Base-by-base conservation (phyloP, 176 grass and related monocot species). In the Hsuehochloa calcarea region DNA sequence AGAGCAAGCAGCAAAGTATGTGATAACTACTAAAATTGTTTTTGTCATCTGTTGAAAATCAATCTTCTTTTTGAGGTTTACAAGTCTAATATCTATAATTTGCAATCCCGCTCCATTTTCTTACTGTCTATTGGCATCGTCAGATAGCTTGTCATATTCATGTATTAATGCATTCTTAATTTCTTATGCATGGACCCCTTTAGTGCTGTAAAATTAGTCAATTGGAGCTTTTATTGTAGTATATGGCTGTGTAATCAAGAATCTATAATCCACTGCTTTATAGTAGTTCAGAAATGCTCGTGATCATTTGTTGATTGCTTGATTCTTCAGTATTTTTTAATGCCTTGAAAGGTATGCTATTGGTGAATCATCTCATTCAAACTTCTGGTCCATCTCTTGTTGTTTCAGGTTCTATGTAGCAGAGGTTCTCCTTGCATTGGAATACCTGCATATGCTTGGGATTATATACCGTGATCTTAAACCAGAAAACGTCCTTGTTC, bases 381-480 rank as follows among this genome's bases (percentile, higher is more conserved):
- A 72, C 72, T 69, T 60, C 37, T 85, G 65, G 29, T 6, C 5
- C 5, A 27, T 63, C 10, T 13, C 54, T 72, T 62, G 34, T 55
- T 68, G 68, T 85, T 88, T 67, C 85, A 94, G 92, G 75, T 94
- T 94, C 80, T 94, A 94, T 75, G 85, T 92, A 35, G 92, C 92
- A 4, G 92, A 94, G 45, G 90, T 94, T 5, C 87, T 94, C 23
- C 89, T 94, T 16, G 49, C 92, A 70, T 79, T 94, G 67, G 92
- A 94, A 63, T 94, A 94, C 77, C 90, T 94, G 65, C 92, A 94
- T 80, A 94, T 94, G 92, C 87, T 94, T 74, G 92, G 92, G 49
- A 94, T 94, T 69, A 94, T 94, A 92, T 94, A 94, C 81, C 92
- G 92, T 70, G 92, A 94, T 80, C 83, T 94, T 25, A 92, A 92